Base-by-base conservation (phyloP, 106 monocot species). In the Xerophyta viscosa region DNA sequence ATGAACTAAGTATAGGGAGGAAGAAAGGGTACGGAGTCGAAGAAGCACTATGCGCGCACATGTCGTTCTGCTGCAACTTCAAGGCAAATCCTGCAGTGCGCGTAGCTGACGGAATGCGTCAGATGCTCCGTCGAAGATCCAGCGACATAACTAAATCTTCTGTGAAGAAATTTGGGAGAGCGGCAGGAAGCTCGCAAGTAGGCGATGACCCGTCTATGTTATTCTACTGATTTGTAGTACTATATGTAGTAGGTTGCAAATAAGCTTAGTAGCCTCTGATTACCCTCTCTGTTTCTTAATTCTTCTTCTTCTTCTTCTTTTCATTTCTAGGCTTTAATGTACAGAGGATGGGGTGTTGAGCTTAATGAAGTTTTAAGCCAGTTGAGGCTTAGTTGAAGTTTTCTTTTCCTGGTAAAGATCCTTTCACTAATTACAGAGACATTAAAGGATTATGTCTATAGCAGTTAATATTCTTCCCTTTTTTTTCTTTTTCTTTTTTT, bases 41-140 rank as follows among this genome's bases (percentile, higher is more conserved):
- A 58, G 70, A 70, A 24, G 76, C 69, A 2, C 41, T 76, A 31
- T 51, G 22, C 19, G 68, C 60, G 4, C 75, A 75, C 25, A 69
- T 59, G 68, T 59, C 64, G 3, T 76, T 70, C 53, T 70, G 64
- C 54, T 27, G 52, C 14, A 52, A 41, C 45, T 46, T 59, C 14
- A 60, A 61, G 48, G 58, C 69, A 0, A 79, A 73, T 37, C 79
- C 79, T 1, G 79, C 79, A 0, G 49, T 65, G 24, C 42, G 29
- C 25, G 73, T 79, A 20, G 79, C 69, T 0, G 73, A 79, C 9
- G 79, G 79, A 29, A 79, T 79, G 74, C 36, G 56, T 37, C 79
- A 69, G 50, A 79, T 79, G 68, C 68, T 79, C 0, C 47, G 73
- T 28, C 37, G 65, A 46, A 55, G 74, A 55, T 79, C 73, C 3